Conservation (phyloP, 1,139 yeast species). For the Candida pseudoviswanathii region DNA sequence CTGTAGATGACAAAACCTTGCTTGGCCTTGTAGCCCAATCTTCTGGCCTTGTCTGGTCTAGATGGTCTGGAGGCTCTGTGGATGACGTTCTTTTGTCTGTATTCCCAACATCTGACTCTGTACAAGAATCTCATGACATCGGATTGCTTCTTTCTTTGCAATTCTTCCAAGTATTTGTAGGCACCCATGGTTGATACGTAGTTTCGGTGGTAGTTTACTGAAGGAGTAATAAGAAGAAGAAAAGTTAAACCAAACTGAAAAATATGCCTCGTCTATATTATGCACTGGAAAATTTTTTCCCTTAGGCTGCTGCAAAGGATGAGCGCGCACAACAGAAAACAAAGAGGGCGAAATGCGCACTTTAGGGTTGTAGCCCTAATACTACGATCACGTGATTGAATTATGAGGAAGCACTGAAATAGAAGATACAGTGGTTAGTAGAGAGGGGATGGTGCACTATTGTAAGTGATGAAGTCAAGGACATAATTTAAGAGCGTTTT, state of each 20-base stretch:
- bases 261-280: slow-evolving; percentile 5
- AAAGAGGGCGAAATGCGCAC: neutral
- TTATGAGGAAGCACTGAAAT: too few relatives aligned
- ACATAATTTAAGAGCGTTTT: too few relatives aligned
- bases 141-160: slow-evolving; percentile 99
- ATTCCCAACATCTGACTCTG: slow-evolving; percentile 99
- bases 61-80: slow-evolving; percentile 99
- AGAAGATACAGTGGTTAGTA: too few relatives aligned
- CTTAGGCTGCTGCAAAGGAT: too few relatives aligned
- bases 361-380: slow-evolving; percentile 5
- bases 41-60: slow-evolving; percentile 99
- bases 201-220: slow-evolving; percentile 10
- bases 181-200: slow-evolving; percentile 78
- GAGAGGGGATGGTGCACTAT: neutral
- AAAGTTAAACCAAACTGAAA: slow-evolving; percentile 3
- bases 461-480: too few relatives aligned
- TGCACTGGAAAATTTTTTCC: neutral
- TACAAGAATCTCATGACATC: slow-evolving; percentile 98
- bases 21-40: slow-evolving; percentile 99
- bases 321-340: too few relatives aligned
- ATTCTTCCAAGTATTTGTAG: slow-evolving; percentile 99
- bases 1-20: slow-evolving; percentile 99
- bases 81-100: slow-evolving; percentile 98
- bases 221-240: slow-evolving; percentile 4
- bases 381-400: neutral